phyloP scores from a whole-genome alignment of 768 basidiomycete species.

The Pholiota microspora region DNA sequence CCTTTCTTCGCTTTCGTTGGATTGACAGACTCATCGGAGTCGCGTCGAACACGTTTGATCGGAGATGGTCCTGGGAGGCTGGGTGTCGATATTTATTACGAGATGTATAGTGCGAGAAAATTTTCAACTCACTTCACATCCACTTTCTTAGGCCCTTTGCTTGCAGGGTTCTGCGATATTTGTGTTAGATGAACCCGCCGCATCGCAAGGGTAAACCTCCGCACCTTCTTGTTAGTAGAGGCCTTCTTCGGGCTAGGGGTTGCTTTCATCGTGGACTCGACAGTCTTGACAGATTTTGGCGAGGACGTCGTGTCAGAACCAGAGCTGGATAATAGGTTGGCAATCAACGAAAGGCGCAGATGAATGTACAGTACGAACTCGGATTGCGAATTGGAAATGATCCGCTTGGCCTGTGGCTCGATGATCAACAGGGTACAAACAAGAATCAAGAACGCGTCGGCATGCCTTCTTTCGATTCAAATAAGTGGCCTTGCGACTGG shows the following conservation, averaged over 20 bases:
- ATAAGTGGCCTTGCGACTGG: slow-evolving; percentile 27
- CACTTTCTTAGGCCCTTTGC: slow-evolving; percentile 22
- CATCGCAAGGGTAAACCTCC: slow-evolving; percentile 2
- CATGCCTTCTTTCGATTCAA: slow-evolving; percentile 34
- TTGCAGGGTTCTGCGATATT: slow-evolving; percentile 17
- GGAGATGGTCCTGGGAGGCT: slow-evolving; percentile 29
- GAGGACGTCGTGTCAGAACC: slow-evolving; percentile 19
- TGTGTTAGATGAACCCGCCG: slow-evolving; percentile 1
- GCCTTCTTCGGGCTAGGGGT: slow-evolving; percentile 14
- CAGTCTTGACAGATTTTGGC: slow-evolving; percentile 8
- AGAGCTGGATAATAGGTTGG: slow-evolving; percentile 8
- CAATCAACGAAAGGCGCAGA: neutral
- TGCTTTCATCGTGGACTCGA: slow-evolving; percentile 11
- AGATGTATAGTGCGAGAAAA: neutral
- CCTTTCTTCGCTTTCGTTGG: slow-evolving; percentile 23
- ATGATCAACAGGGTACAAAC: slow-evolving; percentile 9
- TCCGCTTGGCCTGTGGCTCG: slow-evolving; percentile 23
- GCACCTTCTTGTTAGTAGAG: slow-evolving; percentile 14
- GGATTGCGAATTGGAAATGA: slow-evolving; percentile 13
- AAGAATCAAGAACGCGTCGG: slow-evolving; percentile 2
- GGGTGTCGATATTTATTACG: slow-evolving; percentile 3
- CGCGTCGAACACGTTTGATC: slow-evolving; percentile 22
- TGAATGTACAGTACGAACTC: slow-evolving; percentile 10
- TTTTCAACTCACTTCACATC: slow-evolving; percentile 20
- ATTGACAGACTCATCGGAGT: slow-evolving; percentile 17